phyloP scores from a whole-genome alignment of 2,329 filamentous ascomycete genomes.

The Zymoseptoria tritici region DNA sequence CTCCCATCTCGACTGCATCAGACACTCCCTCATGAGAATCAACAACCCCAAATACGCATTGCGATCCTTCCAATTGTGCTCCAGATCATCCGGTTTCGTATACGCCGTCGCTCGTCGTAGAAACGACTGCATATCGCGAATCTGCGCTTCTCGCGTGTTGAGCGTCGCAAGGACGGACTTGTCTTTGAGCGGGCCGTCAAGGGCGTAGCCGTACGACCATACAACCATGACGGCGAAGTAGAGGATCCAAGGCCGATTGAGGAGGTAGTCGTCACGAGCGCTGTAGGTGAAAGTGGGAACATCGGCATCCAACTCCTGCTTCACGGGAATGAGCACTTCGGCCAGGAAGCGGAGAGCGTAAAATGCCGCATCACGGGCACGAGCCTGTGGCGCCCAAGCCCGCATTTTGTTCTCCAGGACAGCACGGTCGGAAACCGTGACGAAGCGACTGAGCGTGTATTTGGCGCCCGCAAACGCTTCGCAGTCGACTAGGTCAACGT shows the following conservation, averaged over 20 bases:
- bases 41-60: conserved; percentile 78
- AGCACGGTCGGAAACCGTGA: conserved; percentile 72
- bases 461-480: conserved; percentile 90
- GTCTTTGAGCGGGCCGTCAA: conserved; percentile 61
- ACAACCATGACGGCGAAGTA: conserved; percentile 90
- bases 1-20: conserved; percentile 82
- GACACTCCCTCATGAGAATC: conserved; percentile 73
- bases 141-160: conserved; percentile 55
- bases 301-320: conserved; percentile 5
- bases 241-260: conserved; percentile 90
- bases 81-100: conserved; percentile 65
- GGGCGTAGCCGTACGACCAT: conserved; percentile 88
- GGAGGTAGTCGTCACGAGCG: conserved; percentile 76
- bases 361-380: conserved; percentile 83
- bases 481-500: conserved; percentile 94
- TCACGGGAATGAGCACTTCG: conserved; percentile 64
- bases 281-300: conserved; percentile 52
- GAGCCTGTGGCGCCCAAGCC: conserved; percentile 84
- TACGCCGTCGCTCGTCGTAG: conserved; percentile 66
- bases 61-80: conserved; percentile 60
- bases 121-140: conserved; percentile 72
- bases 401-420: conserved; percentile 77
- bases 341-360: conserved; percentile 84
- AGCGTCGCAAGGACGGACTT: conserved; percentile 36
- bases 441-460: conserved; percentile 74